Percentiles rank a stretch among this genome's conserved stretches.
Evolutionary conservation across 2,329 filamentous ascomycete genomes (phyloP).

Genomic region (Aspergillus bombycis): DNA sequence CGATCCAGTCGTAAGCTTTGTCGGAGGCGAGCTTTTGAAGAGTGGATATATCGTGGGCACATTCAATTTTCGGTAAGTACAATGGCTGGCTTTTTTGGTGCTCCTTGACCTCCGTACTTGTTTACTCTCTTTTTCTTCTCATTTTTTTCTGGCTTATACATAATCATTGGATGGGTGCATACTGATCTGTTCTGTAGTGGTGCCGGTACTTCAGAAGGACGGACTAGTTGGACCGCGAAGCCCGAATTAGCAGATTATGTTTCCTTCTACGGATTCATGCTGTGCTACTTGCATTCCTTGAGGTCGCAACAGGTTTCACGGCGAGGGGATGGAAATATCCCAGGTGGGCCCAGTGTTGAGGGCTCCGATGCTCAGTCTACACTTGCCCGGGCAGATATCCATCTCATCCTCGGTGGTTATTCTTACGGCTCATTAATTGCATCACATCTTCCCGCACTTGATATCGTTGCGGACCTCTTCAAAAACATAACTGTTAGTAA

Average conservation of each 20-base stretch:
- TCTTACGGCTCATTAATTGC: conserved; percentile 89
- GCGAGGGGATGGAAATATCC: neutral
- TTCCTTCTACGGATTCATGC: conserved; percentile 78
- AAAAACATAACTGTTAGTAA: conserved; percentile 56
- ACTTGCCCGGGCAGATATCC: conserved; percentile 19
- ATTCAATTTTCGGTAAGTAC: conserved; percentile 82
- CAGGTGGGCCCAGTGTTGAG: neutral
- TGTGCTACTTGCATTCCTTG: conserved; percentile 70
- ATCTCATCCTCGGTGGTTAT: conserved; percentile 73
- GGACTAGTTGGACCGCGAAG: conserved; percentile 84
- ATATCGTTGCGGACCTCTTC: conserved; percentile 65
- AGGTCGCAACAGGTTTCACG: conserved; percentile 27
- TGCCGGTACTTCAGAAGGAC: conserved; percentile 71
- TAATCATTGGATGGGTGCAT: neutral
- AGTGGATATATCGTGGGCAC: conserved; percentile 77
- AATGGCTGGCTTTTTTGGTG: too few species aligned
- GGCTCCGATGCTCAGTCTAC: neutral
- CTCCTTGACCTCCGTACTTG: neutral
- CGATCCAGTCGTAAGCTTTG: conserved; percentile 73
- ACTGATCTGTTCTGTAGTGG: conserved; percentile 60
- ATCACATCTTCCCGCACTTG: conserved; percentile 65
- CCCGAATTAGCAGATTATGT: conserved; percentile 82
- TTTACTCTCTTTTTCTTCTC: neutral
- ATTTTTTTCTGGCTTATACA: too few species aligned
- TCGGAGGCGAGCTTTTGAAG: conserved; percentile 67